Evolutionary conservation across 2,329 filamentous ascomycete species (phyloP).

Genomic region (Sphaerulina vaccinii): DNA sequence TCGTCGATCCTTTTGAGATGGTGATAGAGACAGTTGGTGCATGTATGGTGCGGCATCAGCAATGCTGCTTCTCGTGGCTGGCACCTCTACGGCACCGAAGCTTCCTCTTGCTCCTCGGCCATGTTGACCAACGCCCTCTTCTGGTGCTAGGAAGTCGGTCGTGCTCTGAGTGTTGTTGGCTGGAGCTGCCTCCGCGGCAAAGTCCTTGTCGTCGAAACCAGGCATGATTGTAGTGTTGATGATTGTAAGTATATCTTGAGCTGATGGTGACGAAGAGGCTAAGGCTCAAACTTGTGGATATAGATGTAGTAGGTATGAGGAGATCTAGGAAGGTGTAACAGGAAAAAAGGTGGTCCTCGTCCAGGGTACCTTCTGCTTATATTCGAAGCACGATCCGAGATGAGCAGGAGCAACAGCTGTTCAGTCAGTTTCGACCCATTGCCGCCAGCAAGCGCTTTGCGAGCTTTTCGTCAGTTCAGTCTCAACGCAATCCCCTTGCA

Average conservation of each 20-base stretch:
- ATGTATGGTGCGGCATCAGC: slow-evolving; percentile 68
- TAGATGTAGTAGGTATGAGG: slow-evolving; percentile 1
- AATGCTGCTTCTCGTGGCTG: slow-evolving; percentile 65
- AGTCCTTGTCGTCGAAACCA: slow-evolving; percentile 59
- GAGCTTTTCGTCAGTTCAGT: slow-evolving; percentile 9
- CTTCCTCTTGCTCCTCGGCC: slow-evolving; percentile 32
- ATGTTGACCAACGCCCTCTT: slow-evolving; percentile 22
- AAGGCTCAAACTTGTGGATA: background rate
- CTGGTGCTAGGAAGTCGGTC: slow-evolving; percentile 29
- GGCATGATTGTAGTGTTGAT: slow-evolving; percentile 52
- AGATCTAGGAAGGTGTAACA: background rate
- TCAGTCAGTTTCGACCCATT: background rate
- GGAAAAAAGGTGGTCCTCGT: slow-evolving; percentile 8
- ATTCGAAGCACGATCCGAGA: slow-evolving; percentile 8
- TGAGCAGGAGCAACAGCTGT: slow-evolving; percentile 9
- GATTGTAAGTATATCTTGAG: background rate
- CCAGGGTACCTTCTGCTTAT: slow-evolving; percentile 16
- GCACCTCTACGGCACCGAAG: slow-evolving; percentile 62
- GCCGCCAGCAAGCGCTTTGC: slow-evolving; percentile 8
- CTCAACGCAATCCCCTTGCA: slow-evolving; percentile 12
- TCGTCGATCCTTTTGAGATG: slow-evolving; percentile 66
- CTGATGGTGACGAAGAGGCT: background rate
- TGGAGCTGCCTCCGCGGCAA: slow-evolving; percentile 44
- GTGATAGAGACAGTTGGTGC: slow-evolving; percentile 68
- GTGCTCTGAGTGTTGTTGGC: slow-evolving; percentile 38